Conservation (phyloP, 108 stramenopile species). For the Nitzschia sp. region DNA sequence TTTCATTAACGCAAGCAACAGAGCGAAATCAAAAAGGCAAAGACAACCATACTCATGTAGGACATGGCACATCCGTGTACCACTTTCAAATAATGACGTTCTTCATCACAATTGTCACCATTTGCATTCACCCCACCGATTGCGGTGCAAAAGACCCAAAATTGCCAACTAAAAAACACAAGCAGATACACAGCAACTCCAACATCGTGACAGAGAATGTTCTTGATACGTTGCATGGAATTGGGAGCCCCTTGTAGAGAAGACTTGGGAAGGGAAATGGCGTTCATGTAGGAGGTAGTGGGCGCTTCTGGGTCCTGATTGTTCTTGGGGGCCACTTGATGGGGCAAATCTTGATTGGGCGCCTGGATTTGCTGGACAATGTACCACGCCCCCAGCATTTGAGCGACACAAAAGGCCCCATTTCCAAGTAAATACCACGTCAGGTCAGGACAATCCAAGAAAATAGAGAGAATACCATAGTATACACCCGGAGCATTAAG, state of each 20-base stretch:
- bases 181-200: conserved; percentile 67
- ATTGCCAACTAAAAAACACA: conserved; percentile 44
- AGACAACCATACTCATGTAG: conserved; percentile 53
- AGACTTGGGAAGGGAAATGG: conserved; percentile 13
- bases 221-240: conserved; percentile 45
- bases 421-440: conserved; percentile 51
- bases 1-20: conserved; percentile 46
- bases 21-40: conserved; percentile 61
- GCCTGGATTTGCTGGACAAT: conserved; percentile 44
- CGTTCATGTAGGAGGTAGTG: conserved; percentile 15
- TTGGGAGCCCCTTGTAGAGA: conserved; percentile 27
- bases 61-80: conserved; percentile 47
- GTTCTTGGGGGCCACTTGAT: background rate
- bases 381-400: conserved; percentile 61
- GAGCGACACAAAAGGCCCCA: conserved; percentile 42
- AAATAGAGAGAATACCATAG: conserved; percentile 19
- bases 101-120: conserved; percentile 30
- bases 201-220: conserved; percentile 73
- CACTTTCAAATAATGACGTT: conserved; percentile 12
- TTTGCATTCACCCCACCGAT: conserved; percentile 41
- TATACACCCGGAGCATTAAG: conserved; percentile 54
- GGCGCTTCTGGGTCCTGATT: background rate
- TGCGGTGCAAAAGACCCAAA: conserved; percentile 52
- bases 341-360: background rate
- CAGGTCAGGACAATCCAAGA: conserved; percentile 22